Conservation (phyloP, 805 yeast species). For the Kregervanrija fluxuum region DNA sequence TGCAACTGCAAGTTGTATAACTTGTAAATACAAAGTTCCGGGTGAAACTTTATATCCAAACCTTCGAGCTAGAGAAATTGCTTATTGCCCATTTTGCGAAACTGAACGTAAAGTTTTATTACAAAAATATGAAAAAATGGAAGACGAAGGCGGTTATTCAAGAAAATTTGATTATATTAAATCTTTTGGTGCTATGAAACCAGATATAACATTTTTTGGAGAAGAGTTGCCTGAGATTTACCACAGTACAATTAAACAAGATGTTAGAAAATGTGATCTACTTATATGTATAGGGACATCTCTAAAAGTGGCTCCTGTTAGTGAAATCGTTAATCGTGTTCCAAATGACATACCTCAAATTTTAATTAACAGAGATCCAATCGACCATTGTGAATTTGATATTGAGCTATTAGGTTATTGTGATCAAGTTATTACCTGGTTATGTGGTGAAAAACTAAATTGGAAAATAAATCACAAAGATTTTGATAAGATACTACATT, state of each 20-base stretch:
- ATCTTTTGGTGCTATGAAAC: constrained; percentile 78
- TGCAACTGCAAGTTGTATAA: constrained; percentile 77
- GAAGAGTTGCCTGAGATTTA: constrained; percentile 70
- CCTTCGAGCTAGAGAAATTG: constrained; percentile 52
- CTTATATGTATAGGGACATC: constrained; percentile 86
- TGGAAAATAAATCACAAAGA: constrained; percentile 59
- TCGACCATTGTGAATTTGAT: constrained; percentile 73
- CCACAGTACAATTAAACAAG: constrained; percentile 52
- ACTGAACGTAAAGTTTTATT: constrained; percentile 30
- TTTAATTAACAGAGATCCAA: constrained; percentile 69
- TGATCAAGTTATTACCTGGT: constrained; percentile 70
- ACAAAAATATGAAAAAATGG: constrained; percentile 23
- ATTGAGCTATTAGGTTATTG: constrained; percentile 70
- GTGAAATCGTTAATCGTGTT: constrained; percentile 73
- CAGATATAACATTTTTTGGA: constrained; percentile 89
- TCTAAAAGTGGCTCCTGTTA: constrained; percentile 85
- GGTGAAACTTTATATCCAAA: constrained; percentile 60
- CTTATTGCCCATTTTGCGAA: constrained; percentile 65
- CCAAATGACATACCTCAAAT: constrained; percentile 76
- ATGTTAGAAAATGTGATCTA: constrained; percentile 64
- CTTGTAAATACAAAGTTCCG: constrained; percentile 59
- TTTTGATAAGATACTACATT: constrained; percentile 30
- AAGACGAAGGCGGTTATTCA: constrained; percentile 25
- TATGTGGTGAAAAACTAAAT: constrained; percentile 42
- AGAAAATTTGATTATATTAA: constrained; percentile 29